Evolutionary conservation across 257 asterid species (phyloP).

Genomic region (Paulownia fortunei): DNA sequence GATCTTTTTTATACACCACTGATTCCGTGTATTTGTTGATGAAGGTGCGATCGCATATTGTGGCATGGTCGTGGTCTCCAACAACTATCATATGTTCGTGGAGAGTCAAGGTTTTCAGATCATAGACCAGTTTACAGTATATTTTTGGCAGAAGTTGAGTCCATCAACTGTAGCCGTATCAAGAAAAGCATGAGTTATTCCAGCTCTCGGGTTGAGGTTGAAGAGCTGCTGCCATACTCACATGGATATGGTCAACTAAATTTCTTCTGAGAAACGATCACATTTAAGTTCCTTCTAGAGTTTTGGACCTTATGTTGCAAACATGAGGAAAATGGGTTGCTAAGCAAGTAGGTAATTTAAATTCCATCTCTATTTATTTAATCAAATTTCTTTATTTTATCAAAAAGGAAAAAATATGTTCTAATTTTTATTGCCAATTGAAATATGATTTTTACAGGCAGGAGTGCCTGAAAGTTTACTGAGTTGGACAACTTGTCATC

Average conservation of each 20-base stretch:
- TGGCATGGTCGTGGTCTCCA: conserved; percentile 83
- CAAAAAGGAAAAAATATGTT: neutral
- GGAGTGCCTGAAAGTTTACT: too few species aligned
- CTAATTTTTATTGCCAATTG: neutral
- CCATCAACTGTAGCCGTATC: conserved; percentile 47
- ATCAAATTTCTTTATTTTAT: neutral
- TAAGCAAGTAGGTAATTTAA: conserved; percentile 1
- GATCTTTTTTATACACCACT: neutral
- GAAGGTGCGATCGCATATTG: conserved; percentile 93
- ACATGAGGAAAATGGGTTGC: neutral
- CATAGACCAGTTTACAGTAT: conserved; percentile 85
- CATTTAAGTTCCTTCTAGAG: neutral
- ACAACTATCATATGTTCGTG: conserved; percentile 87
- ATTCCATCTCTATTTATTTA: neutral
- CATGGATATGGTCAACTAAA: conserved; percentile 46
- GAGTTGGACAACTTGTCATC: too few species aligned
- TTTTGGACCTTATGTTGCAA: neutral
- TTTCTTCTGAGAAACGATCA: conserved; percentile 33
- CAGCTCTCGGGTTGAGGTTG: conserved; percentile 77
- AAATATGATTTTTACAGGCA: neutral
- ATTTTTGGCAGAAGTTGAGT: conserved; percentile 83
- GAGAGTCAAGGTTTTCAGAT: conserved; percentile 88
- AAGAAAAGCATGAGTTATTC: conserved; percentile 65
- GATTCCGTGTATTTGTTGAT: conserved; percentile 19
- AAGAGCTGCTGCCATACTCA: conserved; percentile 71